Conservation (phyloP, 768 basidiomycete species). For the Crepidotus variabilis region DNA sequence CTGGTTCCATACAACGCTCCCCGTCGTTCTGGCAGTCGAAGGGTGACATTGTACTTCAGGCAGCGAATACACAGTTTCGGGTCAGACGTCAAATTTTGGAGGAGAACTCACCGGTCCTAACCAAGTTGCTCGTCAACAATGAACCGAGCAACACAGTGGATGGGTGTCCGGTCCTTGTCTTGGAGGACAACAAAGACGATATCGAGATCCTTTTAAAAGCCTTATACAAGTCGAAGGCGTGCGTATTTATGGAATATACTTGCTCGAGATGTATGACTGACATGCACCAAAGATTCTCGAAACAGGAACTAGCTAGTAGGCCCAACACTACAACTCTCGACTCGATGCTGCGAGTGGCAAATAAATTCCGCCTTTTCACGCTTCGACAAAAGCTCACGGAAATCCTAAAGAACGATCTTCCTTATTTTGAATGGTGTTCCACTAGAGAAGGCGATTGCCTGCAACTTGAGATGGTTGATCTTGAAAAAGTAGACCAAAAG, state of each 20-base stretch:
- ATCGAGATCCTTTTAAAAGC: not conserved
- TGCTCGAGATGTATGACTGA: not conserved
- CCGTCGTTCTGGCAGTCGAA: not conserved
- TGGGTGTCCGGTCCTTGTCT: not conserved
- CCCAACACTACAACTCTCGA: not conserved
- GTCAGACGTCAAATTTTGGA: not conserved
- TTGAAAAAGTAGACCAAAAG: not conserved
- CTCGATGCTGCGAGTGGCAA: not conserved
- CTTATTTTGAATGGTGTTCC: not conserved
- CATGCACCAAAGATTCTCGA: not conserved
- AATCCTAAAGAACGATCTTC: not conserved
- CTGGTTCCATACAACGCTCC: not conserved
- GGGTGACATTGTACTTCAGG: not conserved
- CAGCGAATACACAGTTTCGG: not conserved
- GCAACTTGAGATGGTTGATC: not conserved
- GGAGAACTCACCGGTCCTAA: not conserved
- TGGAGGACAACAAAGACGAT: not conserved
- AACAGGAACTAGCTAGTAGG: not conserved
- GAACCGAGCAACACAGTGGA: not conserved
- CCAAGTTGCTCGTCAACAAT: not conserved
- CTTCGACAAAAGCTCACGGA: not conserved
- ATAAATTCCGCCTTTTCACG: not conserved
- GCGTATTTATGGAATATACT: not conserved
- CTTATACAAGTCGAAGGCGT: not conserved
- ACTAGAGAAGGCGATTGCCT: not conserved